Conservation (phyloP, 192 early-diverging fungal species). For the Entomortierella chlamydospora region DNA sequence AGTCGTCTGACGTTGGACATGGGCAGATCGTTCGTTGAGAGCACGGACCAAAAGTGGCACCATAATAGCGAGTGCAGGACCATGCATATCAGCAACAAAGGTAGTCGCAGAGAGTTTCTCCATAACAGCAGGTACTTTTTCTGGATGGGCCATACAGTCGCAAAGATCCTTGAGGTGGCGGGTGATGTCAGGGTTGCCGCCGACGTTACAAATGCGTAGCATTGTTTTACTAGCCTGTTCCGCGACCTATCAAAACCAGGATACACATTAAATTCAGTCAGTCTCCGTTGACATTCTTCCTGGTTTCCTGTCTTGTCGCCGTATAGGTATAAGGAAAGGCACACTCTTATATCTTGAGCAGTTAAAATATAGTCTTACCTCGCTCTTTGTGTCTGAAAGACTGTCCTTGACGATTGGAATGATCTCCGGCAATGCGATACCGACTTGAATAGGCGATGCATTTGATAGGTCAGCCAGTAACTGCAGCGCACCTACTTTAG, state of each 20-base stretch:
- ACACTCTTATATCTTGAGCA: too few species aligned
- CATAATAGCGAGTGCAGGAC: conserved; percentile 84
- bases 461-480: conserved; percentile 57
- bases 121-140: conserved; percentile 78
- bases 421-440: conserved; percentile 65
- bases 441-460: conserved; percentile 62
- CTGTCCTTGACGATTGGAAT: conserved; percentile 78
- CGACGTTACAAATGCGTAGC: conserved; percentile 76
- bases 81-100: conserved; percentile 82
- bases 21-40: conserved; percentile 71
- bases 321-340: background rate
- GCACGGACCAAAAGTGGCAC: conserved; percentile 79
- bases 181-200: conserved; percentile 81
- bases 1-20: conserved; percentile 74
- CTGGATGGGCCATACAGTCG: conserved; percentile 80
- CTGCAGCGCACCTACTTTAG: conserved; percentile 70
- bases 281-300: too few species aligned
- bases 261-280: too few species aligned
- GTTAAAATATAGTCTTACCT: conserved; percentile 53
- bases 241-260: conserved; percentile 30
- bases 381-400: conserved; percentile 81
- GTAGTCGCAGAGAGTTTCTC: conserved; percentile 81
- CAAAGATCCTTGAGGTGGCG: conserved; percentile 78
- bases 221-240: conserved; percentile 68
- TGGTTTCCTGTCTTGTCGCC: background rate